These are phyloP conservation scores for Eimeria sp. DNA, from an alignment of 169 alveolate genomes.

Conservation along the genomic window DNA sequence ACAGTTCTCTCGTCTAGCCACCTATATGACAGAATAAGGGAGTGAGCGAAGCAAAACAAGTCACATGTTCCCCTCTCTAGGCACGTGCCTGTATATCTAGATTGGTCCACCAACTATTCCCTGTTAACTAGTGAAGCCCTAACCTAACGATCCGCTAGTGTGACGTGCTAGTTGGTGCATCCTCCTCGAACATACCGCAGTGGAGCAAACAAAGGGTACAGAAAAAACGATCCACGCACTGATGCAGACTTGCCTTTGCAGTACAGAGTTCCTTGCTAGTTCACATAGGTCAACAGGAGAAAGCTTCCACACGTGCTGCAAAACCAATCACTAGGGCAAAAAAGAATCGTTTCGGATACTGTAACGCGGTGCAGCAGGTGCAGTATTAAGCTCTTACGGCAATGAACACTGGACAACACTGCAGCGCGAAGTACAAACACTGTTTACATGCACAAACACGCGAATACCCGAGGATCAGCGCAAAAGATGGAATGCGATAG, in stretches of 20 bases:
- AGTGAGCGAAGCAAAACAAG: background rate
- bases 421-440: background rate
- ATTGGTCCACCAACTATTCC: background rate
- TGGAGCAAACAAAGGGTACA: background rate
- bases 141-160: background rate
- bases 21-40: background rate
- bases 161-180: background rate
- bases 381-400: background rate
- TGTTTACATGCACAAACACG: background rate
- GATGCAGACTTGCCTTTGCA: slow-evolving; percentile 87
- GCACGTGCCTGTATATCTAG: background rate
- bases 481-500: background rate
- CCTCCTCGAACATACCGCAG: background rate
- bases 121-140: background rate
- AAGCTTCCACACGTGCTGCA: slow-evolving; percentile 92
- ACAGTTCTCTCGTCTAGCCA: background rate
- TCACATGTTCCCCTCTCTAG: background rate
- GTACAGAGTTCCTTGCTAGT: slow-evolving; percentile 95
- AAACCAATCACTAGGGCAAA: slow-evolving; percentile 21
- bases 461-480: background rate
- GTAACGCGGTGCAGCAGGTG: background rate
- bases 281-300: slow-evolving; percentile 95
- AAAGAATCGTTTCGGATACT: background rate
- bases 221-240: background rate
- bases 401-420: background rate